Base-by-base conservation (phyloP, 179 eudicot species). In the Camellia oleifera region DNA sequence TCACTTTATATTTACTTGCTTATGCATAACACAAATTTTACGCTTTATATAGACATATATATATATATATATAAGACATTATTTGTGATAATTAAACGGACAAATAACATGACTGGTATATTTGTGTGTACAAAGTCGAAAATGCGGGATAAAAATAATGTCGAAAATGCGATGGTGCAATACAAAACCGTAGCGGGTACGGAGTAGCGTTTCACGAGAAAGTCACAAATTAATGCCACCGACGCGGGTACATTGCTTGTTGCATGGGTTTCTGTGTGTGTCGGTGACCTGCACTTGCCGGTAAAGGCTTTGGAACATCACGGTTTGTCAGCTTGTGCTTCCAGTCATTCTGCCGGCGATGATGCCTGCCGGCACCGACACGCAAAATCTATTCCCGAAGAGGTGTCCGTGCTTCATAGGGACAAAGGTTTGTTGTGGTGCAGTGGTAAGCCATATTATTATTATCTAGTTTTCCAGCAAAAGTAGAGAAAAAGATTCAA, bases 331-430 rank as follows among this genome's bases (percentile, higher is more conserved):
- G 82, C 85, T 62, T 74, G 4, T 79, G 67, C 52, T 62, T 17
- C 82, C 74, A 74, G 80, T 84, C 46, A 69, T 9, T 56, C 72
- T 84, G 84, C 81, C 84, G 84, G 80, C 74, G 75, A 3, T 23
- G 18, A 64, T 23, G 26, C 8, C 77, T 81, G 87, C 81, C 84
- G 87, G 84, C 80, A 84, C 87, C 84, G 84, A 84, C 87, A 79
- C 87, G 87, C 69, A 8, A 81, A 40, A 69, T 15, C 13, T 53
- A 56, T 81, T 57, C 44, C 86, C 86, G 84, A 23, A 23, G 26
- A 23, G 26, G 26, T 23, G 26, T 23, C 26, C 26, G 0, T 23
- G 26, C 26, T 23, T 23, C 26, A 23, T 23, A 23, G 26, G 26
- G 26, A 23, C 26, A 23, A 0, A 23, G 26, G 26, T 23, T 23